Evolutionary conservation across 495 filamentous ascomycete genomes (phyloP), one percentile per base, ranked within the genome.

Genomic region (Lophiotrema nucula): DNA sequence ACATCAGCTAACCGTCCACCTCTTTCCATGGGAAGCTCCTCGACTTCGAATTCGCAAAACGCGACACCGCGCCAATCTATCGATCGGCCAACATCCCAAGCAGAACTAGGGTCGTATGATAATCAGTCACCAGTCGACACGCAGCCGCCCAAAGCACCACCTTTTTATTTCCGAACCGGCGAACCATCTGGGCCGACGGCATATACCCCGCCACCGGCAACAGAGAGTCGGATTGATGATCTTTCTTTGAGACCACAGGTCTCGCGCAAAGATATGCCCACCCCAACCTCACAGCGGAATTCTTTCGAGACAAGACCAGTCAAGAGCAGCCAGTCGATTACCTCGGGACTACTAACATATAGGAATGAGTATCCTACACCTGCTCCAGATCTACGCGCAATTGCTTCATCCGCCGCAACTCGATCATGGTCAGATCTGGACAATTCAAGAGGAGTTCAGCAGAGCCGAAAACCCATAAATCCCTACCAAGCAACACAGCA

Each of bases 301-400:
- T 56, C 51, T 24, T 27, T 55, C 4, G 46, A 61, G 4, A 11
- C 39, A 16, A 35, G 16, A 28, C 16, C 41, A 50, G 21, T 45
- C 15, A 46, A 26, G 21, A 41, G 42, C 19, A 31, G 31, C 13
- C 47, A 43, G n/a, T 37, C 22, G 24, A 19, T 19, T n/a, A 43
- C 42, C 51, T 5, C 62, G 3, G 45, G 31, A 12, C 21, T 62
- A 2, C 46, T 68, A 15, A 43, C 66, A 0, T 73, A 72, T 53
- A 62, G 71, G 53, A 72, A 70, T 38, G 71, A 72, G 50, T 73
- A 69, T 37, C 67, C 70, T 6, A 58, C 56, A 11, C 42, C 63
- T 6, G 19, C 24, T 18, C 23, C 33, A 18, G 41, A 61, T 4
- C 8, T 47, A 31, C 50, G 38, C 23, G 16, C 35, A 38, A 27